Conservation (phyloP, 805 yeast species). For the Candida pseudofarinosa region DNA sequence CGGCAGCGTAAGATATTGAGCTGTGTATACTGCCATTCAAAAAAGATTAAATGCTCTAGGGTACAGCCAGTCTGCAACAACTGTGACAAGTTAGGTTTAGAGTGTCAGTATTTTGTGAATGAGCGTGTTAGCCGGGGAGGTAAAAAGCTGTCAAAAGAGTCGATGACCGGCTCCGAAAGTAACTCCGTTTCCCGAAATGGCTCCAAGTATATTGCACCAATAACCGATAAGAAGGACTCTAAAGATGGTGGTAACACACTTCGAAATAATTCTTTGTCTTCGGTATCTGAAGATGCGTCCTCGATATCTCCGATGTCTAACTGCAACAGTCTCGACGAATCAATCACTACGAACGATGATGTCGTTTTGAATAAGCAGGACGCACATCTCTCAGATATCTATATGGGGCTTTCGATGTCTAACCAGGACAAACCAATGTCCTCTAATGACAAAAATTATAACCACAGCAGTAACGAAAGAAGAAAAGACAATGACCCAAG, state of each 20-base stretch:
- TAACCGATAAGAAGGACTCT: background rate
- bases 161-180: background rate
- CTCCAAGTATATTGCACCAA: background rate
- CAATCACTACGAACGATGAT: conserved; percentile 2
- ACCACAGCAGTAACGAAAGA: background rate
- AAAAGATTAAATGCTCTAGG: conserved; percentile 61
- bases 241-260: background rate
- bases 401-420: conserved; percentile 2
- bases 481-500: background rate
- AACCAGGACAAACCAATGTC: background rate
- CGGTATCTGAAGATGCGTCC: conserved; percentile 2
- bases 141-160: conserved; percentile 14
- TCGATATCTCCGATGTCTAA: conserved; percentile 3
- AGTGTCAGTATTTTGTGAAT: conserved; percentile 55
- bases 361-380: conserved; percentile 1
- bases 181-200: background rate
- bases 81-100: conserved; percentile 45
- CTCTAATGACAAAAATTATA: background rate
- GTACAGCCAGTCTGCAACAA: conserved; percentile 52
- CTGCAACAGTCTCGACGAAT: conserved; percentile 1
- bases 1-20: conserved; percentile 56
- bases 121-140: conserved; percentile 51
- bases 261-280: conserved; percentile 1
- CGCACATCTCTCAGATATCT: conserved; percentile 1
- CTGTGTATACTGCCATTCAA: conserved; percentile 57